These are phyloP conservation scores for Neonectria coccinea DNA, from an alignment of 2,329 filamentous ascomycete species.

Conservation along the genomic window DNA sequence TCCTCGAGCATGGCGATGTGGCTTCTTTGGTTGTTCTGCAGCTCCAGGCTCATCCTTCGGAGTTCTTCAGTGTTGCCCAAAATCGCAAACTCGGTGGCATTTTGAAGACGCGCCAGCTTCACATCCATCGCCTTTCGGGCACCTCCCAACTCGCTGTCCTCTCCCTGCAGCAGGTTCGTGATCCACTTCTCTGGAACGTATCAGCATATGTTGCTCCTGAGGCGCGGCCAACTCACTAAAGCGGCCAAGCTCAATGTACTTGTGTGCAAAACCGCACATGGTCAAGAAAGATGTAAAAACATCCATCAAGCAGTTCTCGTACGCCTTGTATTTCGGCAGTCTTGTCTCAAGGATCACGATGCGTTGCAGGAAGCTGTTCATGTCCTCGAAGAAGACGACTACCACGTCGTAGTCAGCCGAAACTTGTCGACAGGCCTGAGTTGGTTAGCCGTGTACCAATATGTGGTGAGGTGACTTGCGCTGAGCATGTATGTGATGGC, in stretches of 20 bases:
- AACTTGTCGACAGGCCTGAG: constrained; percentile 44
- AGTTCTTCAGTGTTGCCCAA: constrained; percentile 49
- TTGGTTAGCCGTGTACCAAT: constrained; percentile 9
- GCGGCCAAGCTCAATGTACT: constrained; percentile 50
- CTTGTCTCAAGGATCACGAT: constrained; percentile 50
- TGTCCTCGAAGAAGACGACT: constrained; percentile 53
- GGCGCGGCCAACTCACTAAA: constrained; percentile 41
- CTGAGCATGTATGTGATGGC: constrained; percentile 50
- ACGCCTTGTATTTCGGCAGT: constrained; percentile 46
- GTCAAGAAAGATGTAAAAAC: constrained; percentile 51
- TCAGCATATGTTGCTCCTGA: constrained; percentile 1
- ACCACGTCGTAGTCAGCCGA: constrained; percentile 54
- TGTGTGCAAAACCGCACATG: constrained; percentile 50
- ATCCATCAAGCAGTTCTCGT: constrained; percentile 51
- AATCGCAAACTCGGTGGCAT: constrained; percentile 50
- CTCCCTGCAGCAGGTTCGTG: constrained; percentile 45
- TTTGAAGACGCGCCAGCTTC: constrained; percentile 44
- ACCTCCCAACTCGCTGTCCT: constrained; percentile 47
- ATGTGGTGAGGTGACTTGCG: constrained; percentile 24
- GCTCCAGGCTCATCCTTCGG: constrained; percentile 43
- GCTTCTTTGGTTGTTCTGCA: constrained; percentile 42
- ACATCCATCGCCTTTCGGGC: constrained; percentile 48
- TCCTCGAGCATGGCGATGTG: constrained; percentile 44
- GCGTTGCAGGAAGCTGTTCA: constrained; percentile 52
- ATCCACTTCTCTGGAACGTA: constrained; percentile 46